These are phyloP conservation scores for Solanum neorickii DNA, from an alignment of 257 asterid species.

Conservation along the genomic window DNA sequence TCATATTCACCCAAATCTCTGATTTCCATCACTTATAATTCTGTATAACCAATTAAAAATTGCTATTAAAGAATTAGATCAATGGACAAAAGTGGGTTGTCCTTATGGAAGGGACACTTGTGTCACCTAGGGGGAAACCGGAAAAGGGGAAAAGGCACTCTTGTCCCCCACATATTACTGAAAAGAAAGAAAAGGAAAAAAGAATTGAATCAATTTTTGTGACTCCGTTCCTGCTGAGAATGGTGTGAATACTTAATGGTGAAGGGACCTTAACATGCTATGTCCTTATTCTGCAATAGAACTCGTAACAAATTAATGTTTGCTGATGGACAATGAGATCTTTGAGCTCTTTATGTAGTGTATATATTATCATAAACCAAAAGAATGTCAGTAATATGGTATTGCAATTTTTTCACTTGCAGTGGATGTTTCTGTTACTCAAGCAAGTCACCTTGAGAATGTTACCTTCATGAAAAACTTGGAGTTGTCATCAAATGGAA, in stretches of 20 bases:
- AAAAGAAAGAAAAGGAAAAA: neutral
- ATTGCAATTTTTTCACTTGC: conserved; percentile 3
- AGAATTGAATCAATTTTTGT: neutral
- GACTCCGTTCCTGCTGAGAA: neutral
- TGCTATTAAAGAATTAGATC: neutral
- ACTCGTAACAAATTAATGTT: neutral
- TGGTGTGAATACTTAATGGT: neutral
- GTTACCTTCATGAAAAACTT: conserved; percentile 7
- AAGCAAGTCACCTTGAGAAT: conserved; percentile 2
- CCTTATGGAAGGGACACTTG: neutral
- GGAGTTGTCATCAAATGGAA: conserved; percentile 10
- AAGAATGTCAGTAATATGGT: neutral
- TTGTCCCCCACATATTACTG: neutral
- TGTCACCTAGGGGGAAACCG: neutral
- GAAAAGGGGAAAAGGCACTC: neutral
- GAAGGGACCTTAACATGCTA: neutral
- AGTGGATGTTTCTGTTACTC: conserved; percentile 30
- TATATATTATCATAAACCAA: neutral
- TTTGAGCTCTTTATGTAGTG: neutral
- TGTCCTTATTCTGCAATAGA: neutral
- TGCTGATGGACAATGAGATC: neutral
- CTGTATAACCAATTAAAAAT: neutral
- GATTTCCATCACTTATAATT: neutral
- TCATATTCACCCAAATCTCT: neutral
- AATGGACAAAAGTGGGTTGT: neutral